Conservation (phyloP, 2,329 filamentous ascomycete species). For the Cephalotrichum gorgonifer region DNA sequence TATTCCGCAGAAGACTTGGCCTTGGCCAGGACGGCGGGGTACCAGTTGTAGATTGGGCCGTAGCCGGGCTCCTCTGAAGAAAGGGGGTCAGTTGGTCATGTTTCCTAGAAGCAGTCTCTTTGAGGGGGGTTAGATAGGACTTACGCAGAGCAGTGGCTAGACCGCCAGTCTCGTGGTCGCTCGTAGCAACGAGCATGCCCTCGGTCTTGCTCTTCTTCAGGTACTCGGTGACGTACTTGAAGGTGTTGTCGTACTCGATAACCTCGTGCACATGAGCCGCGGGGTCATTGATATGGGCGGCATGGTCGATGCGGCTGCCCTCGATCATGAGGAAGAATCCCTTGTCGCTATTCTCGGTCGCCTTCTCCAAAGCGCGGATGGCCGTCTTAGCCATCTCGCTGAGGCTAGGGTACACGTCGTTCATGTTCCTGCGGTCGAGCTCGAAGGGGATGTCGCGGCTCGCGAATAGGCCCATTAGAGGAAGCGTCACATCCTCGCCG, state of each 20-base stretch:
- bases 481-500: conserved; percentile 61
- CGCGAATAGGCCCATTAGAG: conserved; percentile 79
- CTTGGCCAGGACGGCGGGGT: conserved; percentile 64
- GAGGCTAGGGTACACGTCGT: conserved; percentile 75
- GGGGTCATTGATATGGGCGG: conserved; percentile 76
- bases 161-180: conserved; percentile 93
- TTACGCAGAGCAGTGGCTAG: conserved; percentile 68
- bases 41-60: conserved; percentile 60
- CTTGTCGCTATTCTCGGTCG: conserved; percentile 73
- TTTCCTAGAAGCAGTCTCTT: conserved; percentile 14
- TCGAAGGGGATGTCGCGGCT: conserved; percentile 80
- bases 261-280: conserved; percentile 84
- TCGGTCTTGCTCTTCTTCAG: conserved; percentile 62
- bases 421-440: conserved; percentile 72
- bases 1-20: conserved; percentile 71
- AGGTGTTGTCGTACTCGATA: conserved; percentile 84
- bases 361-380: conserved; percentile 66
- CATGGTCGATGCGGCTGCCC: conserved; percentile 91
- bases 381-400: conserved; percentile 86
- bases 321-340: conserved; percentile 99
- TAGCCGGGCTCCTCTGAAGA: conserved; percentile 37
- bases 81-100: conserved; percentile 29
- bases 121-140: conserved; percentile 14
- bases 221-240: conserved; percentile 76
- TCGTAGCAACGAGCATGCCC: conserved; percentile 78